Evolutionary conservation across 2,329 filamentous ascomycete species (phyloP), one percentile per base, ranked within the genome.

Genomic region (Fusarium algeriense): DNA sequence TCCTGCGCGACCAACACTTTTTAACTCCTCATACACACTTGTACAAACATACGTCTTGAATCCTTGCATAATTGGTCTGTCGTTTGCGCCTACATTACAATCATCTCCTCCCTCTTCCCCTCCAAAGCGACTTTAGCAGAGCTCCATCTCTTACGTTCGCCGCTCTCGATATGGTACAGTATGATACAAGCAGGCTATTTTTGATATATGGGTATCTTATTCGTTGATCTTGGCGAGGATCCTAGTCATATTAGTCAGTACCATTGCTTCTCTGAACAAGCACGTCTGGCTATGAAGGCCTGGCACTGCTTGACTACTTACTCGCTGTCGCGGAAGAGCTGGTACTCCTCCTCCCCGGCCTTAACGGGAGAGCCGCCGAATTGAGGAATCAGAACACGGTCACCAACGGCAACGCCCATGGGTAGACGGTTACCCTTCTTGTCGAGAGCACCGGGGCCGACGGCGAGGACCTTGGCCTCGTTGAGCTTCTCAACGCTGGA

Each of bases 161-260:
- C 65, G 56, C 67, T 70, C 63, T 67, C 67, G 58, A 48, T 81
- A 80, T 81, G 70, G 66, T 81, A 80, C 78, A 80, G 56, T 80
- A 80, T 81, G 76, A 73, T 81, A 80, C 78, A 80, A 71, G 68
- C 64, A 69, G 64, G 64, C 68, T 73, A 68, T 53, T 55, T 64
- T 60, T 54, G 54, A 58, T 72, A 65, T 59, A 67, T 50, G 74
- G 75, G 71, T 77, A 75, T 73, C 75, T 78, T 87, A 97, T 89
- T 98, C 95, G 85, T 94, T 97, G 89, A 99, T 97, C 92, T 98
- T 99, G 83, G 96, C 96, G 69, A 99, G 90, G 77, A 99, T 93
- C 83, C 95, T 98, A 78, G 28, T 17, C 37, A 40, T 14, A 32
- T 14, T 28, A 28, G 67, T 79, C 34, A 73, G 74, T 60, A 34